Conservation (phyloP, 176 grass and related monocot genomes). For the Dactylis glomerata region DNA sequence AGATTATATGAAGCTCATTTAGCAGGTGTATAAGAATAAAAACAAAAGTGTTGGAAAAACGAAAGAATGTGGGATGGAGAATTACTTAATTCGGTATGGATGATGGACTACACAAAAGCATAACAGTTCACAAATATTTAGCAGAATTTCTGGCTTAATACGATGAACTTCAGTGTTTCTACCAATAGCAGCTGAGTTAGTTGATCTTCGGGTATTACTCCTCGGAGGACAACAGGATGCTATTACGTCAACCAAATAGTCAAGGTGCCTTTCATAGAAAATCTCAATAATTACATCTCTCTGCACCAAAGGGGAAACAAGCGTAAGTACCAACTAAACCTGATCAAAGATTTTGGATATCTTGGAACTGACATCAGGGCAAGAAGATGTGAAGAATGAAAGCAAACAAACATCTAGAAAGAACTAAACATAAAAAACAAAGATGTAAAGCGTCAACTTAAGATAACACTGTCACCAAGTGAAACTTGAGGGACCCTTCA, state of each 20-base stretch:
- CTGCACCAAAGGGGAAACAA: slow-evolving; percentile 52
- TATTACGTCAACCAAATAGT: slow-evolving; percentile 93
- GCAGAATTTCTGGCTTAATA: slow-evolving; percentile 85
- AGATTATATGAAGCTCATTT: slow-evolving; percentile 33
- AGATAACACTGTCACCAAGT: not conserved
- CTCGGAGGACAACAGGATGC: slow-evolving; percentile 70
- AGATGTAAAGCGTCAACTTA: not conserved
- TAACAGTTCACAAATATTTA: slow-evolving; percentile 90
- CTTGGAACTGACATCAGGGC: slow-evolving; percentile 1
- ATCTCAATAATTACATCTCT: slow-evolving; percentile 89
- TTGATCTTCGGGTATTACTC: slow-evolving; percentile 29
- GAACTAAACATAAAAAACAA: not conserved
- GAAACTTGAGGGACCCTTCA: not conserved
- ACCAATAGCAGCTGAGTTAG: slow-evolving; percentile 30
- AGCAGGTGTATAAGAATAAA: slow-evolving; percentile 31
- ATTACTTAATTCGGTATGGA: slow-evolving; percentile 94
- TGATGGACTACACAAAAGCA: slow-evolving; percentile 98
- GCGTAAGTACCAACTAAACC: slow-evolving; percentile 29
- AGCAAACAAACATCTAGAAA: not conserved
- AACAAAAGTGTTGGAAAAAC: slow-evolving; percentile 21
- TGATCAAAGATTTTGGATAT: slow-evolving; percentile 17
- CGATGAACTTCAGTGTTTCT: slow-evolving; percentile 45
- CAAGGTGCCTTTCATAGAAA: slow-evolving; percentile 96
- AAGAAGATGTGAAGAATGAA: slow-evolving; percentile 2
- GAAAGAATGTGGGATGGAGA: slow-evolving; percentile 23